Conservation (phyloP, 148 eudicot species). For the Tetragonia tetragonoides region DNA sequence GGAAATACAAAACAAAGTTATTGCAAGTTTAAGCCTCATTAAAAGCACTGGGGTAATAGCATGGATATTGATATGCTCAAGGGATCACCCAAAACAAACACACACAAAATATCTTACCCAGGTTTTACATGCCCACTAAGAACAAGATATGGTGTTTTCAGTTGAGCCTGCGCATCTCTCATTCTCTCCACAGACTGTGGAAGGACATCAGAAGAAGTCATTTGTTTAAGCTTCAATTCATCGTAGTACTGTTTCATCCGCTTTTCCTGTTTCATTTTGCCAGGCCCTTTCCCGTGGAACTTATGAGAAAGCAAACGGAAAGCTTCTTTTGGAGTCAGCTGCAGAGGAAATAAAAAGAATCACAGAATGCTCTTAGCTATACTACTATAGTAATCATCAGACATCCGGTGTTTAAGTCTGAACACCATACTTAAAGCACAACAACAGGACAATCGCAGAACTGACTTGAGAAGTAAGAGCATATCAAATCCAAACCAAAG, state of each 20-base stretch:
- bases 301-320: slow-evolving; percentile 79
- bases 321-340: slow-evolving; percentile 94
- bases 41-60: neutral
- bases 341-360: slow-evolving; percentile 26
- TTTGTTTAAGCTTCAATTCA: slow-evolving; percentile 80
- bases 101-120: slow-evolving; percentile 50
- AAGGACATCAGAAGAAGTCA: slow-evolving; percentile 84
- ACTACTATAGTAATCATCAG: neutral
- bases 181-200: slow-evolving; percentile 87
- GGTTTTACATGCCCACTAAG: slow-evolving; percentile 90
- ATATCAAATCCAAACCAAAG: neutral
- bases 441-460: neutral
- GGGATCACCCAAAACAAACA: neutral
- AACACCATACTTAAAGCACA: neutral
- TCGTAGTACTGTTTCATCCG: slow-evolving; percentile 80
- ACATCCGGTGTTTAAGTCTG: neutral
- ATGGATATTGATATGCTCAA: neutral
- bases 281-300: slow-evolving; percentile 93
- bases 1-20: too few relatives aligned
- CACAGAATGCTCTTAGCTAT: slow-evolving; percentile 4
- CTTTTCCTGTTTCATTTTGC: slow-evolving; percentile 89
- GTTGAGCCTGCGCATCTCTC: slow-evolving; percentile 83
- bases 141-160: slow-evolving; percentile 81
- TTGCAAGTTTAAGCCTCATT: neutral
- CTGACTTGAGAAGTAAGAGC: neutral